Percentiles rank a stretch among this genome's conserved stretches.
Conservation (phyloP, 805 yeast genomes). For the Ogataea nitratoaversa region DNA sequence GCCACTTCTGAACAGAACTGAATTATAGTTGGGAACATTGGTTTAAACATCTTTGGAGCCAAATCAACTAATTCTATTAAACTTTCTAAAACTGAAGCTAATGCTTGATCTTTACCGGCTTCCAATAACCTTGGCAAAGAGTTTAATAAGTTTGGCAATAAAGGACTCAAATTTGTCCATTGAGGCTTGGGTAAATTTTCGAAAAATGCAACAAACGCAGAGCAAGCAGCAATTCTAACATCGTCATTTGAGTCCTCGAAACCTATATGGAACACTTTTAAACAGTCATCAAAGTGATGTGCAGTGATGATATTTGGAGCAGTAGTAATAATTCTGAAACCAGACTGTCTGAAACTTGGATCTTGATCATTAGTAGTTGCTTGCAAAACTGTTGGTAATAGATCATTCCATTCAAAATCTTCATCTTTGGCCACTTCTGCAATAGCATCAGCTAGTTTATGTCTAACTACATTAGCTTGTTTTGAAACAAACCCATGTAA, state of each 20-base stretch:
- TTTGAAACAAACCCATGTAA: conserved; percentile 69
- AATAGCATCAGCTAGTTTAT: conserved; percentile 89
- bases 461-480: conserved; percentile 76
- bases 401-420: conserved; percentile 67
- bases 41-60: conserved; percentile 92
- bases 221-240: conserved; percentile 86
- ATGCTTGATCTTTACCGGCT: conserved; percentile 73
- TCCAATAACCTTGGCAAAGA: conserved; percentile 81
- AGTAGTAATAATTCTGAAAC: conserved; percentile 82
- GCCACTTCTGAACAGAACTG: conserved; percentile 82
- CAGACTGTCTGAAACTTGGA: conserved; percentile 77
- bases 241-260: conserved; percentile 76
- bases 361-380: conserved; percentile 44
- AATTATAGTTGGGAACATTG: conserved; percentile 84
- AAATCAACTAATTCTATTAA: conserved; percentile 85
- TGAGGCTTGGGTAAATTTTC: conserved; percentile 70
- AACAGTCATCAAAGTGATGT: conserved; percentile 35
- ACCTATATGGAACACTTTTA: conserved; percentile 74
- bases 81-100: conserved; percentile 84
- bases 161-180: conserved; percentile 73
- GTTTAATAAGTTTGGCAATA: conserved; percentile 79
- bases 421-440: conserved; percentile 84
- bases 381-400: conserved; percentile 67
- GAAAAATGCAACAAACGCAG: conserved; percentile 89
- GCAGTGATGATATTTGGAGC: conserved; percentile 74